Evolutionary conservation across 768 basidiomycete species (phyloP).

Genomic region (Suillus discolor): DNA sequence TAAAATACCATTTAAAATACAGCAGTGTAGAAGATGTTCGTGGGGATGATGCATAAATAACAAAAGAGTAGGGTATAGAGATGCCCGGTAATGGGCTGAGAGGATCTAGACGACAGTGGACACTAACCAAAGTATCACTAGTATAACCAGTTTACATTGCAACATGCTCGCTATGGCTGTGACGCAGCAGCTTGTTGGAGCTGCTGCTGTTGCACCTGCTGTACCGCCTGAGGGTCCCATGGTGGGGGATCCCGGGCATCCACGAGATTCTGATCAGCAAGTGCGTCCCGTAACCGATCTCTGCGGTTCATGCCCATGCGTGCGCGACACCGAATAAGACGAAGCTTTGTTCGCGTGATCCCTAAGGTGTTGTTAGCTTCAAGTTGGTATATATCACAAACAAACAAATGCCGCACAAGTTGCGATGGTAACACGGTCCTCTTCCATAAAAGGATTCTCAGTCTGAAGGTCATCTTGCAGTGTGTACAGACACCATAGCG

Average conservation of each 20-base stretch:
- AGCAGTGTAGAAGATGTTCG: neutral
- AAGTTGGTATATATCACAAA: constrained; percentile 6
- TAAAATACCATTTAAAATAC: constrained; percentile 7
- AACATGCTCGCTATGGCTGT: neutral
- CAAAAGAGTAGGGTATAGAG: neutral
- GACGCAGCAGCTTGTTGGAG: constrained; percentile 13
- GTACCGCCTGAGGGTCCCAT: constrained; percentile 56
- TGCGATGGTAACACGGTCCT: constrained; percentile 76
- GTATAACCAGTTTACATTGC: neutral
- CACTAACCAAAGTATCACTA: neutral
- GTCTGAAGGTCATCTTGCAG: constrained; percentile 88
- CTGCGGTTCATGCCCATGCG: constrained; percentile 77
- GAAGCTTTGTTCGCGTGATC: constrained; percentile 85
- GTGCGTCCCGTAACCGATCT: constrained; percentile 74
- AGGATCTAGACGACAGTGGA: neutral
- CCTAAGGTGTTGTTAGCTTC: constrained; percentile 41
- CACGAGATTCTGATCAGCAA: constrained; percentile 77
- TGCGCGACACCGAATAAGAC: constrained; percentile 74
- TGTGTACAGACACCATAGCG: constrained; percentile 91
- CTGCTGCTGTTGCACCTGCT: constrained; percentile 28
- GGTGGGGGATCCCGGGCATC: constrained; percentile 74
- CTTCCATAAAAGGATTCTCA: constrained; percentile 83
- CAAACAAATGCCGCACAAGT: constrained; percentile 54
- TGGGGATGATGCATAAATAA: neutral
- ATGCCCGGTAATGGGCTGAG: neutral